These are phyloP conservation scores for Penicillium janthinellum DNA, from an alignment of 2,329 filamentous ascomycete species.

Conservation along the genomic window DNA sequence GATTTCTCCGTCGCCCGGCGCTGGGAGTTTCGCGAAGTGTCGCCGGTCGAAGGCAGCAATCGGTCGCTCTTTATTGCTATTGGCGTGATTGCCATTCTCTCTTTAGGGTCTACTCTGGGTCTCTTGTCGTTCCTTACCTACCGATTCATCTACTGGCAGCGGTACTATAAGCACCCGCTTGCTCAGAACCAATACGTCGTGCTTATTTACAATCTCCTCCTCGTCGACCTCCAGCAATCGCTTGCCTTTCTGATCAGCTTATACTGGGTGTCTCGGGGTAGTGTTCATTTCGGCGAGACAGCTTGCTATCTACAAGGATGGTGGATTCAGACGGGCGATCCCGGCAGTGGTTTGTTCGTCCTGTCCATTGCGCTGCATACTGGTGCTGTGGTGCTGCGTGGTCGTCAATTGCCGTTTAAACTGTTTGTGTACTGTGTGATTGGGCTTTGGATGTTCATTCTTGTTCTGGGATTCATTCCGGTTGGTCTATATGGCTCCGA, in stretches of 20 bases:
- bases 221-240: conserved; percentile 55
- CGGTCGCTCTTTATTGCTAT: conserved; percentile 51
- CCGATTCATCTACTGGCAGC: conserved; percentile 52
- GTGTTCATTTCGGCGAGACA: conserved; percentile 46
- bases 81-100: conserved; percentile 48
- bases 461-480: conserved; percentile 51
- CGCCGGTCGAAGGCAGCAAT: conserved; percentile 25
- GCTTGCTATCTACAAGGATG: conserved; percentile 55
- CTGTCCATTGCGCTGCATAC: conserved; percentile 58
- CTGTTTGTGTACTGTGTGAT: conserved; percentile 49
- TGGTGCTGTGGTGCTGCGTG: conserved; percentile 50
- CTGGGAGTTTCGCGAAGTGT: conserved; percentile 22
- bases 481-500: conserved; percentile 44
- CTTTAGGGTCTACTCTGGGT: conserved; percentile 28
- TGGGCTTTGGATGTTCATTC: conserved; percentile 49
- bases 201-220: conserved; percentile 54
- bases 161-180: conserved; percentile 51
- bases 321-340: conserved; percentile 55
- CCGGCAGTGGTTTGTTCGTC: conserved; percentile 55
- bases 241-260: conserved; percentile 50
- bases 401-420: conserved; percentile 49
- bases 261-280: conserved; percentile 47
- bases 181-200: conserved; percentile 56
- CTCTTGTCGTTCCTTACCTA: conserved; percentile 51
- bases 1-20: conserved; percentile 18